A percentile compares a stretch with the other conserved stretches of the same genome.
Evolutionary conservation across 176 grass and related monocot genomes (phyloP).

Genomic region (Raddia distichophylla): DNA sequence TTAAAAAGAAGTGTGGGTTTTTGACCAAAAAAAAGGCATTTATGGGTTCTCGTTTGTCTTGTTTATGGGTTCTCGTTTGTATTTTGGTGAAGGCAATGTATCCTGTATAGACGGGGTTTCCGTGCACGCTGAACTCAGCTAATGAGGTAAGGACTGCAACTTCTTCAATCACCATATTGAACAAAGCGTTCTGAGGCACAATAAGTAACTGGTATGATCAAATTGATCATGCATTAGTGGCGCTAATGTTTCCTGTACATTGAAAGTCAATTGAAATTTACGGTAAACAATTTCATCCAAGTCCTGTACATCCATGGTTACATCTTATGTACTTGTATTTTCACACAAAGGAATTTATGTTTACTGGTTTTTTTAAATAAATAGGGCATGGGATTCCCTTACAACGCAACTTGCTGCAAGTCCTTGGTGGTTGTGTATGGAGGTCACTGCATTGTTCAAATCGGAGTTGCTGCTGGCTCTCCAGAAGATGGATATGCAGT

Average conservation of each 20-base stretch:
- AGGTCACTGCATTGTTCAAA: constrained; percentile 77
- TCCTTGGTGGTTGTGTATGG: constrained; percentile 85
- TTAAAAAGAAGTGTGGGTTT: no score
- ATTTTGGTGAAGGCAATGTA: no score
- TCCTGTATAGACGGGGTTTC: no score
- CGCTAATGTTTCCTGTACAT: background rate
- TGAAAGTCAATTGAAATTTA: background rate
- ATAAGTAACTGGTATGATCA: background rate
- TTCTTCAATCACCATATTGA: background rate
- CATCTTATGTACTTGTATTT: background rate
- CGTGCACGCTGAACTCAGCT: no score
- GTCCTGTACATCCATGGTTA: background rate
- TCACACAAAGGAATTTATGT: no score
- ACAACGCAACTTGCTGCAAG: constrained; percentile 80
- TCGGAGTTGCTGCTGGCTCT: constrained; percentile 64
- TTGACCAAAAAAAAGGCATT: no score
- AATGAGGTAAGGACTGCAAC: background rate
- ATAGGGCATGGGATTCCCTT: constrained; percentile 86
- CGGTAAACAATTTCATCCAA: background rate
- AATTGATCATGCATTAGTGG: background rate
- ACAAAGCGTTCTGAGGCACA: background rate
- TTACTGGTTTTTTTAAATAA: constrained; percentile 32
- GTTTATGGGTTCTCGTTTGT: no score
- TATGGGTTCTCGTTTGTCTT: background rate
- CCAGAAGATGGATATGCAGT: constrained; percentile 47